A percentile compares a stretch with the other conserved stretches of the same genome.
Evolutionary conservation across 805 yeast genomes (phyloP).

Genomic region (Maudiozyma bulderi): DNA sequence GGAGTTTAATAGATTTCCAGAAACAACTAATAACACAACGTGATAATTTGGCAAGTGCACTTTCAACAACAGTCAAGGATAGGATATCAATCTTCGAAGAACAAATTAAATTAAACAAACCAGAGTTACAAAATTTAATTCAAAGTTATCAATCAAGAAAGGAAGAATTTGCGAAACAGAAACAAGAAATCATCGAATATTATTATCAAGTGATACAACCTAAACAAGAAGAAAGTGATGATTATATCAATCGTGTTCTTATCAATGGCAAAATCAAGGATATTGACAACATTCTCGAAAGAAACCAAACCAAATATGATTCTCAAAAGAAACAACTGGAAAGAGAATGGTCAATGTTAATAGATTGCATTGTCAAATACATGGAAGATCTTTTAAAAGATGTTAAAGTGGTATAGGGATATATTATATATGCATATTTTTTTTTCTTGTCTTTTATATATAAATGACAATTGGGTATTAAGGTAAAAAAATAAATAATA

Average conservation of each 20-base stretch:
- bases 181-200: constrained; percentile 36
- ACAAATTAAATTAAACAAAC: constrained; percentile 43
- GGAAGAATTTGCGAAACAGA: constrained; percentile 36
- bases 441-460: not conserved
- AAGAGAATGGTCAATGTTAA: constrained; percentile 44
- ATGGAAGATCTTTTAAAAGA: constrained; percentile 20
- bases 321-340: constrained; percentile 45
- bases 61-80: constrained; percentile 34
- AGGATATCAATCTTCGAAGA: constrained; percentile 31
- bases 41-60: constrained; percentile 31
- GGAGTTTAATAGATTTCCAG: constrained; percentile 40
- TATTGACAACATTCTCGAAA: constrained; percentile 23
- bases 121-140: constrained; percentile 39
- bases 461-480: not conserved
- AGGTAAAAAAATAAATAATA: not conserved
- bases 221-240: constrained; percentile 40
- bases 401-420: constrained; percentile 5
- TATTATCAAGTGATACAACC: constrained; percentile 41
- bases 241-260: constrained; percentile 33
- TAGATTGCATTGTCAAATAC: constrained; percentile 46
- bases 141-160: constrained; percentile 36
- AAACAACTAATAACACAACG: constrained; percentile 38
- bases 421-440: not conserved
- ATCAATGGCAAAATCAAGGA: constrained; percentile 33
- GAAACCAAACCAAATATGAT: constrained; percentile 34